Conservation (phyloP, 2,329 filamentous ascomycete genomes). For the Dissoconium aciculare region DNA sequence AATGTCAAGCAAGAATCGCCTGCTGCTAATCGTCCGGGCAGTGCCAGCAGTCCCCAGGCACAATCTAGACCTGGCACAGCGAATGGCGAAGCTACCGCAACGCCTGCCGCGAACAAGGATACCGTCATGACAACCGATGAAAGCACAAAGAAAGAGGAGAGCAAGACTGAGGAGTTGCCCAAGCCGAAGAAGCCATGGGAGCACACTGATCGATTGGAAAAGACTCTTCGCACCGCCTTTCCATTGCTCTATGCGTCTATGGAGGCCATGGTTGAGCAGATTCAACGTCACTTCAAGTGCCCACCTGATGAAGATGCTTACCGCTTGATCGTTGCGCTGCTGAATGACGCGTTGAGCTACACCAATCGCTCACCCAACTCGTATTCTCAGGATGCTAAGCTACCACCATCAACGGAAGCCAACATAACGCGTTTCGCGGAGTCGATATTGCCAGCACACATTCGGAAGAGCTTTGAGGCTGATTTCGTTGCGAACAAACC, state of each 20-base stretch:
- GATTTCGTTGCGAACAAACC: constrained; percentile 93
- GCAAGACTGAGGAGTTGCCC: constrained; percentile 28
- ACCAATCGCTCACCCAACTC: constrained; percentile 74
- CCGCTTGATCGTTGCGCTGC: constrained; percentile 84
- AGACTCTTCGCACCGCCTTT: constrained; percentile 90
- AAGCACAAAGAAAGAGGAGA: constrained; percentile 25
- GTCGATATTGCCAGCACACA: constrained; percentile 85
- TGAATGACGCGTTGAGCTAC: constrained; percentile 90
- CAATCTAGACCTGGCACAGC: constrained; percentile 25
- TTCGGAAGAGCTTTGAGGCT: constrained; percentile 90
- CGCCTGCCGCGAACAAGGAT: constrained; percentile 14
- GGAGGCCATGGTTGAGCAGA: constrained; percentile 99
- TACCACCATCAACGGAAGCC: constrained; percentile 77
- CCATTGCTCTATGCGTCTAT: constrained; percentile 89
- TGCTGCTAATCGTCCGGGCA: constrained; percentile 19
- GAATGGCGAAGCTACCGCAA: constrained; percentile 25
- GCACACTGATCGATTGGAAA: constrained; percentile 88
- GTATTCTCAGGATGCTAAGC: constrained; percentile 80
- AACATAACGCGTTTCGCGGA: constrained; percentile 96
- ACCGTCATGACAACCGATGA: constrained; percentile 32
- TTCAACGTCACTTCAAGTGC: constrained; percentile 98
- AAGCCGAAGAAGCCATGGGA: constrained; percentile 77
- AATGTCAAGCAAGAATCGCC: constrained; percentile 23
- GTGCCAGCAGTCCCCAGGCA: constrained; percentile 28
- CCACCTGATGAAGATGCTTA: constrained; percentile 97